phyloP scores from a whole-genome alignment of 2,329 filamentous ascomycete species.

The Cytospora piceae region DNA sequence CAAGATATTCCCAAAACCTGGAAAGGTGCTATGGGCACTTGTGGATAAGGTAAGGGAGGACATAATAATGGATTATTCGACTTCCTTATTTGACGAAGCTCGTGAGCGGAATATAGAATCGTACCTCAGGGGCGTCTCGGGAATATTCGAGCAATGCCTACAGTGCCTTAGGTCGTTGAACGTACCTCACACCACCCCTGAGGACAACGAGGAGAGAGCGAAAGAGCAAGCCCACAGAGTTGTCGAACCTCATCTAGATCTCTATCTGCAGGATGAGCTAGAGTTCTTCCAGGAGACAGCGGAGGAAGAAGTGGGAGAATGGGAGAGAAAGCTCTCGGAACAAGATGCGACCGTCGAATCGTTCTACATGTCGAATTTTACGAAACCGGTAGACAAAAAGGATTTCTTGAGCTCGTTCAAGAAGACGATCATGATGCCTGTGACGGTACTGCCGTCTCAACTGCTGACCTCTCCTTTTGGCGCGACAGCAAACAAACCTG shows the following conservation, averaged over 20 bases:
- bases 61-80: constrained; percentile 84
- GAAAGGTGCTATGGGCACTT: constrained; percentile 75
- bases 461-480: constrained; percentile 62
- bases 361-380: constrained; percentile 95
- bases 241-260: constrained; percentile 91
- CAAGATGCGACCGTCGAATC: constrained; percentile 90
- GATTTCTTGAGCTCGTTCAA: constrained; percentile 97
- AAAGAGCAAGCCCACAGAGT: constrained; percentile 70
- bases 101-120: constrained; percentile 74
- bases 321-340: constrained; percentile 91
- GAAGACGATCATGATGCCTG: constrained; percentile 99
- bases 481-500: constrained; percentile 44
- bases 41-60: constrained; percentile 84
- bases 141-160: constrained; percentile 83
- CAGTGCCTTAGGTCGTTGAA: constrained; percentile 74
- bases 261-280: constrained; percentile 90
- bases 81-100: constrained; percentile 82
- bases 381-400: constrained; percentile 91
- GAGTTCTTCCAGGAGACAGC: constrained; percentile 80
- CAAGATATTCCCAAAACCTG: constrained; percentile 75
- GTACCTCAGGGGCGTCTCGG: constrained; percentile 85
- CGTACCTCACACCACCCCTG: constrained; percentile 64
- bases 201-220: constrained; percentile 66
- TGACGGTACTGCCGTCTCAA: constrained; percentile 80
- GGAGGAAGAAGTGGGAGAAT: constrained; percentile 75